These are phyloP conservation scores for Holtermannia corniformis DNA, from an alignment of 768 basidiomycete genomes.

Conservation along the genomic window DNA sequence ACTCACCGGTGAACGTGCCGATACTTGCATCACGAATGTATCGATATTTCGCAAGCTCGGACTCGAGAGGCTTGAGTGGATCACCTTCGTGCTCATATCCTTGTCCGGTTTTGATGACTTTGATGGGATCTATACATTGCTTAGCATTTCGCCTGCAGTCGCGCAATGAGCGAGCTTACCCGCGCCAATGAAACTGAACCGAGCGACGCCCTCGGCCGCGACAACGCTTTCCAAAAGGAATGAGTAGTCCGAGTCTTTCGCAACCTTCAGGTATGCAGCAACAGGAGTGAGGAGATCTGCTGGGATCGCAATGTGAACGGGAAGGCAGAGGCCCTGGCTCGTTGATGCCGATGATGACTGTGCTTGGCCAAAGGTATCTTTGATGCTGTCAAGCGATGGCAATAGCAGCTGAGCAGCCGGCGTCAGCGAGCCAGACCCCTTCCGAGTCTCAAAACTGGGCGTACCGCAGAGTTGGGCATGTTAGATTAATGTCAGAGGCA, in stretches of 20 bases:
- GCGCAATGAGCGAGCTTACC: conserved; percentile 48
- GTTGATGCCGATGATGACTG: background rate
- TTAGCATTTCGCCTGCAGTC: background rate
- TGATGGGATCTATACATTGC: conserved; percentile 69
- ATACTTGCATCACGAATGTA: conserved; percentile 87
- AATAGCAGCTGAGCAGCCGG: background rate
- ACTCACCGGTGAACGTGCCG: conserved; percentile 69
- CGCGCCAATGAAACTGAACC: conserved; percentile 94
- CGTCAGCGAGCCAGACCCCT: too few relatives aligned
- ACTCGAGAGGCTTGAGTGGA: conserved; percentile 72
- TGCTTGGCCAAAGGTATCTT: background rate
- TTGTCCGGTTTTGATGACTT: conserved; percentile 80
- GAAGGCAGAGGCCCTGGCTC: conserved; percentile 43
- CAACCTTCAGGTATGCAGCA: conserved; percentile 86
- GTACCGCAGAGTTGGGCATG: too few relatives aligned
- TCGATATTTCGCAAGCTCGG: conserved; percentile 72
- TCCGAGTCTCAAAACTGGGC: too few relatives aligned
- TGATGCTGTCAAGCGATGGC: background rate
- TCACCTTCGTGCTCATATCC: conserved; percentile 75
- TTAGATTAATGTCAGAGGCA: too few relatives aligned
- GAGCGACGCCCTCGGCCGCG: conserved; percentile 77
- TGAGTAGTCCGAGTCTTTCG: conserved; percentile 85
- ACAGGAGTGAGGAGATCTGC: conserved; percentile 96
- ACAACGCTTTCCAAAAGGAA: conserved; percentile 90
- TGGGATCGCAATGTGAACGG: conserved; percentile 83